Percentiles rank a stretch among this genome's conserved stretches.
These are phyloP conservation scores for Trichoderma erinaceum DNA, from an alignment of 495 filamentous ascomycete species.

Conservation along the genomic window DNA sequence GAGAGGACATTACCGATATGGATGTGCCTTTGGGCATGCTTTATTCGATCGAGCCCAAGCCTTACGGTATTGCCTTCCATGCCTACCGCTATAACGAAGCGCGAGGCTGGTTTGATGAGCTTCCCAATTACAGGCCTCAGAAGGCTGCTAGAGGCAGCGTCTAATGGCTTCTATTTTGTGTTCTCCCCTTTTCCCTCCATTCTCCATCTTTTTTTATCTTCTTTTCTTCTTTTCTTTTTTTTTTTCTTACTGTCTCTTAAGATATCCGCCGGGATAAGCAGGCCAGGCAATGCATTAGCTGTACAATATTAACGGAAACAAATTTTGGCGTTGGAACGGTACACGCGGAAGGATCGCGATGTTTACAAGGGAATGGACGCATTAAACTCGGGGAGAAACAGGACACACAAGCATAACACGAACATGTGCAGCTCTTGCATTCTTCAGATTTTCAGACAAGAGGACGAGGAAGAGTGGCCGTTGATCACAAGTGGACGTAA, in stretches of 20 bases:
- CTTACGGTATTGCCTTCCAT: conserved; percentile 94
- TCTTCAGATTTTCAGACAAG: neutral
- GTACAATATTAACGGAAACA: conserved; percentile 7
- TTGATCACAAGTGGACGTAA: neutral
- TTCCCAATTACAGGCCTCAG: conserved; percentile 67
- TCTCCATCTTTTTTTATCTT: neutral
- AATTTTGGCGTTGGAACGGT: conserved; percentile 2
- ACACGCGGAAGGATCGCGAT: neutral
- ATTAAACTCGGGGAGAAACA: neutral
- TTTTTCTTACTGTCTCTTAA: neutral
- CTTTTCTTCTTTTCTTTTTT: conserved; percentile 12
- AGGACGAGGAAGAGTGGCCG: neutral
- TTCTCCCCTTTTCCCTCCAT: neutral
- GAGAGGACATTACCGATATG: conserved; percentile 85
- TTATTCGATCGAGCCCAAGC: conserved; percentile 93
- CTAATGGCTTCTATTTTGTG: conserved; percentile 19
- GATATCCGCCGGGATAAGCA: conserved; percentile 13
- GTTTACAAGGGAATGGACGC: neutral
- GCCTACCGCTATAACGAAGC: conserved; percentile 81
- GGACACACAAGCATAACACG: neutral
- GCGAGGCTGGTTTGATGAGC: conserved; percentile 71
- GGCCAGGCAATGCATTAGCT: conserved; percentile 9
- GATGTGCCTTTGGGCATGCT: conserved; percentile 89
- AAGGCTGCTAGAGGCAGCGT: conserved; percentile 27
- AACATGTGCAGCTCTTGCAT: neutral